Conservation (phyloP, 768 basidiomycete species). For the Lentinula edodes region DNA sequence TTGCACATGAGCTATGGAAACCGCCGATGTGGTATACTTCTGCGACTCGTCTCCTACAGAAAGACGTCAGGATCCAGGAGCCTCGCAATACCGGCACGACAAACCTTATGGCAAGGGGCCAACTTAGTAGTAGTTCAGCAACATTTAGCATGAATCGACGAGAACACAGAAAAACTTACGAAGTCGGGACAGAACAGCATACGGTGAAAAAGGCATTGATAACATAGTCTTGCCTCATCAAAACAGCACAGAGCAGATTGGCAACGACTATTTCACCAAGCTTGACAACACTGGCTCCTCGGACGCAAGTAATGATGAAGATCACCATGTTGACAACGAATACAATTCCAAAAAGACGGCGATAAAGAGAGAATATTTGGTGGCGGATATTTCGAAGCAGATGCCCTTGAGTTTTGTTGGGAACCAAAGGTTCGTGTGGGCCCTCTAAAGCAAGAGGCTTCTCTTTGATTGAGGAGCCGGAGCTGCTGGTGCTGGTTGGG, state of each 20-base stretch:
- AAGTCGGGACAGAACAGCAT: conserved; percentile 42
- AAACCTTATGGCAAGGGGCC: conserved; percentile 43
- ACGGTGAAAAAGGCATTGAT: conserved; percentile 53
- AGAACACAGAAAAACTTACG: conserved; percentile 26
- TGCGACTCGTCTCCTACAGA: conserved; percentile 38
- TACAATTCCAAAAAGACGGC: conserved; percentile 54
- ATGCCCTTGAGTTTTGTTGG: conserved; percentile 45
- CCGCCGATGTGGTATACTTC: conserved; percentile 58
- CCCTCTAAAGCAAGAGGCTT: conserved; percentile 44
- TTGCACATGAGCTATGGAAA: conserved; percentile 53
- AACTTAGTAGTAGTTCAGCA: conserved; percentile 29
- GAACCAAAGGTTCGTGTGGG: conserved; percentile 43
- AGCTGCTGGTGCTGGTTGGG: not conserved
- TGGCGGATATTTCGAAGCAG: conserved; percentile 48
- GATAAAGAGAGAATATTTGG: conserved; percentile 51
- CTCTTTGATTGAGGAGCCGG: conserved; percentile 8
- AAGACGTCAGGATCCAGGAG: not conserved
- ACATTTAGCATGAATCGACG: conserved; percentile 3
- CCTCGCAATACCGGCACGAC: not conserved
- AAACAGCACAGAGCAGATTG: conserved; percentile 43
- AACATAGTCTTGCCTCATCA: conserved; percentile 53
- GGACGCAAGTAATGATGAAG: conserved; percentile 37
- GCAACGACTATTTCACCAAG: conserved; percentile 36
- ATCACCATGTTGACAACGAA: conserved; percentile 49
- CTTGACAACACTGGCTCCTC: conserved; percentile 27